Percentiles rank a stretch among this genome's conserved stretches.
phyloP scores from a whole-genome alignment of 2,329 filamentous ascomycete species.

The Endocalyx cinctus region DNA sequence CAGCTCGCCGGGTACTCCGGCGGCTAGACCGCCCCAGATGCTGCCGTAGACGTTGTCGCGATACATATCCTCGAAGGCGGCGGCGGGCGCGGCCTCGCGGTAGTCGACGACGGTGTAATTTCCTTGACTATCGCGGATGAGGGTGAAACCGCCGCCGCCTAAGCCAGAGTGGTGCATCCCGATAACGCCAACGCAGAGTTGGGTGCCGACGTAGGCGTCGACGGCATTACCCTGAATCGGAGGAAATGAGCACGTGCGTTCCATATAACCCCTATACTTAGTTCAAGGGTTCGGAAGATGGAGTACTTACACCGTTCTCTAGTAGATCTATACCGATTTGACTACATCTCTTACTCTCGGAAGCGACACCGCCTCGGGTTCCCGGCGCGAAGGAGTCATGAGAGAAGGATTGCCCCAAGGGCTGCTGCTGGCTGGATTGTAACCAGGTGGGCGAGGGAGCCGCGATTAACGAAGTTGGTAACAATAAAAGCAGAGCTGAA shows the following conservation, averaged over 20 bases:
- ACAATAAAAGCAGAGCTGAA: no score
- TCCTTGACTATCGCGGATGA: slow-evolving; percentile 67
- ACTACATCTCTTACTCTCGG: slow-evolving; percentile 27
- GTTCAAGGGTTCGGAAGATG: no score
- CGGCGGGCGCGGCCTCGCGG: slow-evolving; percentile 78
- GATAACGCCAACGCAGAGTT: slow-evolving; percentile 70
- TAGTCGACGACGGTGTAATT: slow-evolving; percentile 85
- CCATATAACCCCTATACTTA: no score
- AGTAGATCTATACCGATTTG: slow-evolving; percentile 29
- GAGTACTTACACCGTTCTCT: slow-evolving; percentile 23
- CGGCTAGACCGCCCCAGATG: slow-evolving; percentile 67
- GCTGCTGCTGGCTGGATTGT: no score
- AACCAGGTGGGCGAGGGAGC: no score
- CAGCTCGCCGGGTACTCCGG: slow-evolving; percentile 69
- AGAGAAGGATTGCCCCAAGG: slow-evolving; percentile 13
- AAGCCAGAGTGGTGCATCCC: slow-evolving; percentile 79
- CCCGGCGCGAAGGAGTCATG: slow-evolving; percentile 8
- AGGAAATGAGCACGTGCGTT: no score
- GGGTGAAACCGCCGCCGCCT: slow-evolving; percentile 85
- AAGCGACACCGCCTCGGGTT: slow-evolving; percentile 24
- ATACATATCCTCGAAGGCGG: slow-evolving; percentile 82
- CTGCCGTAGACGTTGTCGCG: slow-evolving; percentile 63
- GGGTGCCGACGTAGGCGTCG: slow-evolving; percentile 69
- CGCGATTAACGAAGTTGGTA: no score
- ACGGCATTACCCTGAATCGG: slow-evolving; percentile 62